Evolutionary conservation across 1,139 yeast species (phyloP).

Genomic region (Protomyces lactucae-debilis): DNA sequence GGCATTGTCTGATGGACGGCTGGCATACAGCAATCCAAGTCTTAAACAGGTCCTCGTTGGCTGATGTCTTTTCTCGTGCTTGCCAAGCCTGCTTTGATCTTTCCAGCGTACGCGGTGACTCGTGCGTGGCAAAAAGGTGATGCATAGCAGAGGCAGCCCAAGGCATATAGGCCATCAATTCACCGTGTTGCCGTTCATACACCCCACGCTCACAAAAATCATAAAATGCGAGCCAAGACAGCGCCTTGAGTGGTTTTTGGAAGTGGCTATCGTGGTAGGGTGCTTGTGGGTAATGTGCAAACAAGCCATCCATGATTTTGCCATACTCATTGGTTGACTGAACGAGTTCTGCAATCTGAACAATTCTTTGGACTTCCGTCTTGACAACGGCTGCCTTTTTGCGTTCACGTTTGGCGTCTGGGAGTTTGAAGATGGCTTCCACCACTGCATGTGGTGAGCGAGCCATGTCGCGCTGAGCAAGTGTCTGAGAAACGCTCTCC

Average conservation of each 20-base stretch:
- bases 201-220: constrained; percentile 50
- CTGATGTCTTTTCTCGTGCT: constrained; percentile 29
- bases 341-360: constrained; percentile 48
- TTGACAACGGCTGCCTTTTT: constrained; percentile 8
- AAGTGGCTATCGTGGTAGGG: constrained; percentile 63
- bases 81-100: constrained; percentile 33
- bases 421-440: constrained; percentile 16
- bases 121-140: constrained; percentile 55
- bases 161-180: constrained; percentile 53
- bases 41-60: constrained; percentile 35
- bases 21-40: constrained; percentile 33
- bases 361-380: constrained; percentile 38
- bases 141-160: constrained; percentile 61
- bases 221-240: constrained; percentile 74
- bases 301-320: constrained; percentile 48
- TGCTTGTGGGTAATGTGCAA: constrained; percentile 54
- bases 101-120: constrained; percentile 26
- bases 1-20: constrained; percentile 34
- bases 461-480: constrained; percentile 30
- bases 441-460: constrained; percentile 20
- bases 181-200: constrained; percentile 47
- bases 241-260: constrained; percentile 56
- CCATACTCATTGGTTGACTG: constrained; percentile 52
- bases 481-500: constrained; percentile 11
- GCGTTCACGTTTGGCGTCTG: constrained; percentile 18